phyloP scores from a whole-genome alignment of 495 filamentous ascomycete species.

The Aspergillus olivimuriae region DNA sequence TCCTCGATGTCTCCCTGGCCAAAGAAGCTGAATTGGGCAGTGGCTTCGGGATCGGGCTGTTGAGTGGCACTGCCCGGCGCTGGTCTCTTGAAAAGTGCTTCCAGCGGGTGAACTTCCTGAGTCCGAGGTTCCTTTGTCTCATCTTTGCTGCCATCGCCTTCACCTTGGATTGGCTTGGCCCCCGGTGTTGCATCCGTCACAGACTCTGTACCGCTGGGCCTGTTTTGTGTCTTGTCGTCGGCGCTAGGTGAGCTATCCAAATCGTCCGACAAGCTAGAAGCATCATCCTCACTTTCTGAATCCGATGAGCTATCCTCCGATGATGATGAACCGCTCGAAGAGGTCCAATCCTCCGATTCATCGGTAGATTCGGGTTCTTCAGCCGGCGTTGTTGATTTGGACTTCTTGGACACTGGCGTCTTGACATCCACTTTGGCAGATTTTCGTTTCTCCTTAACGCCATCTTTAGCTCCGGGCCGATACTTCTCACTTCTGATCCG shows the following conservation, averaged over 20 bases:
- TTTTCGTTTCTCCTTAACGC: slow-evolving; percentile 32
- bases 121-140: slow-evolving; percentile 12
- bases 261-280: slow-evolving; percentile 18
- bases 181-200: too few species aligned
- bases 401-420: slow-evolving; percentile 2
- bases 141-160: slow-evolving; percentile 8
- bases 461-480: slow-evolving; percentile 29
- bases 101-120: slow-evolving; percentile 71
- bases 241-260: slow-evolving; percentile 17
- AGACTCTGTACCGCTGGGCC: too few species aligned
- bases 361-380: slow-evolving; percentile 16
- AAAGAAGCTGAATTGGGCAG: slow-evolving; percentile 58
- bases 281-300: slow-evolving; percentile 22
- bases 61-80: slow-evolving; percentile 29
- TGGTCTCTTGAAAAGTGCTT: slow-evolving; percentile 80
- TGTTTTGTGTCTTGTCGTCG: slow-evolving; percentile 4
- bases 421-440: slow-evolving; percentile 1
- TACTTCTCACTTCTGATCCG: slow-evolving; percentile 28
- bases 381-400: slow-evolving; percentile 1
- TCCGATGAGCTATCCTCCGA: slow-evolving; percentile 25
- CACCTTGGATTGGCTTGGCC: not conserved
- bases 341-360: slow-evolving; percentile 40
- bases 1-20: slow-evolving; percentile 46
- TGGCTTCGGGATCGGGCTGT: slow-evolving; percentile 35
- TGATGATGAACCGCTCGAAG: slow-evolving; percentile 35